These are phyloP conservation scores for Saposhnikovia divaricata DNA, from an alignment of 129 eudicot genomes.

Conservation along the genomic window DNA sequence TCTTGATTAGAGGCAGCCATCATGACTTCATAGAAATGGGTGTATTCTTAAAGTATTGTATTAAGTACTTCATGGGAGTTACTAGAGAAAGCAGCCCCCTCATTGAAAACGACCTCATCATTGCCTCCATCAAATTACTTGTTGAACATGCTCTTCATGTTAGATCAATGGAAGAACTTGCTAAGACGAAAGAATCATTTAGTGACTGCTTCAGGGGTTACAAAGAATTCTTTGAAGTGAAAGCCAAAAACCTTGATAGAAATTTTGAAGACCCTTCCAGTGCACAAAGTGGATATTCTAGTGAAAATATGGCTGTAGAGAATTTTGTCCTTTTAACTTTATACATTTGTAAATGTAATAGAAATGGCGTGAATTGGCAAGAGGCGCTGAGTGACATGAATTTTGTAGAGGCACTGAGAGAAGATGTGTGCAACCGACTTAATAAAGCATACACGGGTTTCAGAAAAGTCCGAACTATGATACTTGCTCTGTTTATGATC, in stretches of 20 bases:
- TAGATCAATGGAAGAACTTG: neutral
- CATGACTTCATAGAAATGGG: neutral
- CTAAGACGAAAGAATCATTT: too few relatives aligned
- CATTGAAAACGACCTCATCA: neutral
- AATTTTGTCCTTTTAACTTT: rapidly evolving
- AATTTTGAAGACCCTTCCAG: neutral
- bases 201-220: neutral
- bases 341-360: neutral
- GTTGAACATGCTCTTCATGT: neutral
- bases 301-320: neutral
- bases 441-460: neutral
- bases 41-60: neutral
- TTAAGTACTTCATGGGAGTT: neutral
- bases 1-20: neutral
- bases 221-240: neutral
- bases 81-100: neutral
- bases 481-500: too few relatives aligned
- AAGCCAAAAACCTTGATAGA: neutral
- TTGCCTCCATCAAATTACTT: neutral
- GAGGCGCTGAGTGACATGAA: neutral
- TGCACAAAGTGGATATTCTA: neutral
- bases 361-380: neutral
- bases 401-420: neutral
- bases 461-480: neutral
- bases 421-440: neutral